Evolutionary conservation across 441 rosid genomes (phyloP).

Genomic region (Pelargonium hybrid): DNA sequence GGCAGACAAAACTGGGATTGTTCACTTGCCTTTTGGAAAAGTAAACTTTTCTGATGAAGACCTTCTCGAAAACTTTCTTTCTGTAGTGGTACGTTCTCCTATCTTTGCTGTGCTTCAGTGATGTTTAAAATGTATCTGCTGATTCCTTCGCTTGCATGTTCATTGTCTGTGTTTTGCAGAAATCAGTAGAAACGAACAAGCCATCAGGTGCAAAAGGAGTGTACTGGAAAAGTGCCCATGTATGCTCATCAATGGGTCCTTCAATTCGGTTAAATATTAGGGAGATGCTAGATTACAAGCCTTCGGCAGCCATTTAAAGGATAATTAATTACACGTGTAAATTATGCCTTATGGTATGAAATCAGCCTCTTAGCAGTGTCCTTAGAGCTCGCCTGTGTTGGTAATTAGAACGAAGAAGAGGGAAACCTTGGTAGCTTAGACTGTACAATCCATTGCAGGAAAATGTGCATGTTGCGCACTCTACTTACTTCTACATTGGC

Average conservation of each 20-base stretch:
- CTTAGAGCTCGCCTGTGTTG: slow-evolving; percentile 16
- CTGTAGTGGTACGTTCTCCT: slow-evolving; percentile 54
- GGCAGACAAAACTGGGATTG: slow-evolving; percentile 97
- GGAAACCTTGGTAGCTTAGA: not conserved
- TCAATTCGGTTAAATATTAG: slow-evolving; percentile 66
- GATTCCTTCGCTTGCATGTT: not conserved
- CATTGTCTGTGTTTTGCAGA: slow-evolving; percentile 33
- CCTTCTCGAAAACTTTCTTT: slow-evolving; percentile 63
- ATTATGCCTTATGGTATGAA: slow-evolving; percentile 18
- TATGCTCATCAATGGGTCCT: slow-evolving; percentile 97
- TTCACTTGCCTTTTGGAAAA: slow-evolving; percentile 89
- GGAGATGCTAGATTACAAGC: slow-evolving; percentile 87
- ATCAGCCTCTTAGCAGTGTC: slow-evolving; percentile 1
- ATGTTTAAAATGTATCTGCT: not conserved
- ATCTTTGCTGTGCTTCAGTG: not conserved
- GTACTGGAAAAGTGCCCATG: slow-evolving; percentile 84
- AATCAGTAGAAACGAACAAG: slow-evolving; percentile 86
- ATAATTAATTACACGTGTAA: slow-evolving; percentile 23
- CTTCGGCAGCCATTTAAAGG: slow-evolving; percentile 27
- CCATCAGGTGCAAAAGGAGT: slow-evolving; percentile 96
- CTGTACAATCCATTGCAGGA: not conserved
- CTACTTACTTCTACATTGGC: no score
- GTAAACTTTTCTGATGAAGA: slow-evolving; percentile 67
- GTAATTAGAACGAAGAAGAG: not conserved
- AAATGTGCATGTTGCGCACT: not conserved